These are phyloP conservation scores for Lathyrus oleraceus DNA, from an alignment of 306 rosid species.

Conservation along the genomic window DNA sequence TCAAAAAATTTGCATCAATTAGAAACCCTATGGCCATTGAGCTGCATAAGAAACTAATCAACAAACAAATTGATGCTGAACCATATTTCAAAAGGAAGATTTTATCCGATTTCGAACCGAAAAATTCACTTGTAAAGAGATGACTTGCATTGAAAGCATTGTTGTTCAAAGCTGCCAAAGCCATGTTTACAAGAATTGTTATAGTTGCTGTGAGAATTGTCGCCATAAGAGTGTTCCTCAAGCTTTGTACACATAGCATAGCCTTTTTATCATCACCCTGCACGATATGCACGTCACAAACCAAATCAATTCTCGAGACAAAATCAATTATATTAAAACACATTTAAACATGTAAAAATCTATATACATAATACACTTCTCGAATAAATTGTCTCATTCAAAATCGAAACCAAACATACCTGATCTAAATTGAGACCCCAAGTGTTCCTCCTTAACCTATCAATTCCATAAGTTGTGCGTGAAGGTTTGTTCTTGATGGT, in stretches of 20 bases:
- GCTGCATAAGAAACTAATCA: slow-evolving; percentile 70
- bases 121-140: slow-evolving; percentile 37
- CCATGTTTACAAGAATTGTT: slow-evolving; percentile 49
- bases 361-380: neutral
- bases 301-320: neutral
- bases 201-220: slow-evolving; percentile 59
- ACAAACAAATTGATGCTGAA: slow-evolving; percentile 51
- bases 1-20: slow-evolving; percentile 63
- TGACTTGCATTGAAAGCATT: slow-evolving; percentile 50
- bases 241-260: slow-evolving; percentile 66
- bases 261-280: slow-evolving; percentile 60
- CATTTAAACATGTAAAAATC: neutral
- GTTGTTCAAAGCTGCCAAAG: slow-evolving; percentile 61
- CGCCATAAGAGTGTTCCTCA: slow-evolving; percentile 74
- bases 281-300: neutral
- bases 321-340: neutral
- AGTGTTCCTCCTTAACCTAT: slow-evolving; percentile 47
- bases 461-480: slow-evolving; percentile 57
- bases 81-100: slow-evolving; percentile 55
- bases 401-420: slow-evolving; percentile 37
- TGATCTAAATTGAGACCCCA: slow-evolving; percentile 56
- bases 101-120: slow-evolving; percentile 55
- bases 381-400: neutral
- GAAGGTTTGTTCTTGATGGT: slow-evolving; percentile 64
- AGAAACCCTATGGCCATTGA: slow-evolving; percentile 66